These are phyloP conservation scores for Platanthera guangdongensis DNA, from an alignment of 106 monocot species.

Conservation along the genomic window DNA sequence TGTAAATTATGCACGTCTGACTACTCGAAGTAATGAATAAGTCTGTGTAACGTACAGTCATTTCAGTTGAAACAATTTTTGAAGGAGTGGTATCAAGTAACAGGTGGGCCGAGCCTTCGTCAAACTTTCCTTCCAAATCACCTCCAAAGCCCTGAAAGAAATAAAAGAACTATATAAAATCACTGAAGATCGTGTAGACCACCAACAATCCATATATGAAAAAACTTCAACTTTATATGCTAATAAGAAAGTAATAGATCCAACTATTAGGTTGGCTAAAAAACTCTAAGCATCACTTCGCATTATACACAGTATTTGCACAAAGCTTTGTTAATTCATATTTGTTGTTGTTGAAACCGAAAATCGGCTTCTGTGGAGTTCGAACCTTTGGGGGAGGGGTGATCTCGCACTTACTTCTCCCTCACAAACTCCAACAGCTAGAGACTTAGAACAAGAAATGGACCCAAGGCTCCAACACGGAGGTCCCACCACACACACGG, in stretches of 20 bases:
- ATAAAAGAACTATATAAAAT: not conserved
- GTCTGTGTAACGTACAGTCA: constrained; percentile 54
- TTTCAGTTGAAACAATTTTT: constrained; percentile 91
- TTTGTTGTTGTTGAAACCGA: no score
- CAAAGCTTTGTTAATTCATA: not conserved
- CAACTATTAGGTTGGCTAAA: not conserved
- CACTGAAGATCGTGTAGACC: not conserved
- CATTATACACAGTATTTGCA: not conserved
- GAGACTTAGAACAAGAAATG: no score
- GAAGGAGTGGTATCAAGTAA: constrained; percentile 91
- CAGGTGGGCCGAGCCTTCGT: constrained; percentile 76
- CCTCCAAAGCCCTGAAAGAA: constrained; percentile 55
- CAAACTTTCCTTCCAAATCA: constrained; percentile 69
- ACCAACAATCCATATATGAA: not conserved
- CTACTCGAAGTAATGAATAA: constrained; percentile 3
- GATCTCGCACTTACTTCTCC: no score
- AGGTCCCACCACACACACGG: no score
- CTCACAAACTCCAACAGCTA: no score
- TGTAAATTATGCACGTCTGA: not conserved
- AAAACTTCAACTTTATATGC: not conserved
- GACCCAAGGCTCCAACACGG: no score
- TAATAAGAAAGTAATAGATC: not conserved
- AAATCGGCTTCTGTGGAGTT: no score
- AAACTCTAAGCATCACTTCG: not conserved
- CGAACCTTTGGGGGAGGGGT: no score